Evolutionary conservation across 169 alveolate genomes (phyloP), one percentile per base, ranked within the genome.

Genomic region (Perkinsus chesapeaki): DNA sequence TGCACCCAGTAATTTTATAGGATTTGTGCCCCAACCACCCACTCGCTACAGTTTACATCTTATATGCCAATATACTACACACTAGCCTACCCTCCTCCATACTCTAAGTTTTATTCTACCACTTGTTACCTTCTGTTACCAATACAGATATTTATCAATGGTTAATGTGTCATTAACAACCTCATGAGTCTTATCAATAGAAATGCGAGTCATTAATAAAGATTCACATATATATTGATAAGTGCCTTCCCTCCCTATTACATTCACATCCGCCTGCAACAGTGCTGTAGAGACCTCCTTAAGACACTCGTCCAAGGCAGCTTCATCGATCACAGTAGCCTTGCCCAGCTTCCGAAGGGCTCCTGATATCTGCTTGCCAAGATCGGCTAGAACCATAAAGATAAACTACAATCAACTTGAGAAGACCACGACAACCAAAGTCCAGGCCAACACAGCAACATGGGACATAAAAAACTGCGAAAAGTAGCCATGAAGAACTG

Each of bases 371-470:
- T 97, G 98, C 91, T 96, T 95, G 73, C 99, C 99, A 48, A 99
- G 95, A 96, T 99, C 99, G 39, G 99, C 99, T 91, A 99, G 96
- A 39, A 99, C 99, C 99, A 99, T 99, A 93, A 93, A 93, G 91
- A 39, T n/a, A 39, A 60, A 60, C 82, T 60, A 43, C 60, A 43
- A 43, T 60, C 82, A 7, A 60, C 82, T 12, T n/a, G n/a, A n/a
- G n/a, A 73, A 37, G 43, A 7, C 39, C 23, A 27, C 72, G 27
- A 16, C 16, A 73, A 5, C 27, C 48, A 39, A 91, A 27, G 12
- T 39, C 36, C 72, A 5, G 82, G n/a, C n/a, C n/a, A n/a, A n/a
- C n/a, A 1, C 3, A 16, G 3, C 82, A 60, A 60, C 82, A 5
- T 34, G 36, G 27, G 3, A 16, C 82, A 7, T 1, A 23, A 60